Percentiles rank a stretch among this genome's conserved stretches.
Conservation (phyloP, 2,329 filamentous ascomycete species). For the Pleoardoris graminearum region DNA sequence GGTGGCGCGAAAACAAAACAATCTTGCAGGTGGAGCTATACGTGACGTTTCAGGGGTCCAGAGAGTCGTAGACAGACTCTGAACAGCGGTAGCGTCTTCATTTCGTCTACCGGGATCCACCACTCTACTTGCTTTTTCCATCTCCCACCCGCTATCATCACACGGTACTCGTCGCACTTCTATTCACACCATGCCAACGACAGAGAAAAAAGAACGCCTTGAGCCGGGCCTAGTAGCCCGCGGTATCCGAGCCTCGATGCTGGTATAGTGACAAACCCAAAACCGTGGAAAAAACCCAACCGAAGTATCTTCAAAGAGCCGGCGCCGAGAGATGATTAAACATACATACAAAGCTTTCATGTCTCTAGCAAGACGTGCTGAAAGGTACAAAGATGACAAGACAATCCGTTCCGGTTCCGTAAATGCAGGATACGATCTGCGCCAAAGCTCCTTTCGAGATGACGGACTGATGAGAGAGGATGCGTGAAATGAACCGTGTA, state of each 20-base stretch:
- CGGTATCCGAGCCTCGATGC: conserved; percentile 36
- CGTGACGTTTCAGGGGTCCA: too few relatives aligned
- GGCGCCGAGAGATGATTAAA: conserved; percentile 11
- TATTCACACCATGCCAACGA: background rate
- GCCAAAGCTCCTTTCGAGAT: conserved; percentile 20
- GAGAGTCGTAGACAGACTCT: too few relatives aligned
- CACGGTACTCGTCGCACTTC: background rate
- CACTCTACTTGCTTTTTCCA: too few relatives aligned
- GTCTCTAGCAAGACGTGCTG: conserved; percentile 34
- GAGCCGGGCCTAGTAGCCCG: conserved; percentile 30
- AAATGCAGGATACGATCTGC: conserved; percentile 30
- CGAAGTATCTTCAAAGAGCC: conserved; percentile 2
- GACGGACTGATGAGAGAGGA: background rate
- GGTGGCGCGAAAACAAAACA: too few relatives aligned
- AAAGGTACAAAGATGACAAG: background rate
- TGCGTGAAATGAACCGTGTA: conserved; percentile 2
- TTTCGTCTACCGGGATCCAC: too few relatives aligned
- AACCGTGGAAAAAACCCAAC: conserved; percentile 10
- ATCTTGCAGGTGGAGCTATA: too few relatives aligned
- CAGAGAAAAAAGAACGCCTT: conserved; percentile 28
- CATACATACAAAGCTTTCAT: conserved; percentile 22
- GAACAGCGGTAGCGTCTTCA: too few relatives aligned
- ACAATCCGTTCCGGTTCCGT: conserved; percentile 18
- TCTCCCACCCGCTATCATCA: background rate
- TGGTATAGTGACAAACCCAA: conserved; percentile 30